Evolutionary conservation across 2,329 filamentous ascomycete genomes (phyloP).

Genomic region (Rhynchosporium graminicola): DNA sequence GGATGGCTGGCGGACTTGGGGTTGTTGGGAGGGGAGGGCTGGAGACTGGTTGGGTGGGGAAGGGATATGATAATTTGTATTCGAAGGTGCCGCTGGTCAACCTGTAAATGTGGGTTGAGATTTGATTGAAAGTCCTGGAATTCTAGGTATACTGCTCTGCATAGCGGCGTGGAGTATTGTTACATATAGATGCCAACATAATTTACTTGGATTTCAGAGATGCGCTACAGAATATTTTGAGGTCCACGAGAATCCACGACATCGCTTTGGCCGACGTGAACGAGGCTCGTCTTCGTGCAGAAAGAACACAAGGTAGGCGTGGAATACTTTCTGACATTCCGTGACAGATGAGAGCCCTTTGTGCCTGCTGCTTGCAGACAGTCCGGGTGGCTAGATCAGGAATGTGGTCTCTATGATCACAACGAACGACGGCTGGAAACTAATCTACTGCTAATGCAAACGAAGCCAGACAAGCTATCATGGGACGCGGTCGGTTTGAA

Average conservation of each 20-base stretch:
- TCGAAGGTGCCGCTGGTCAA: constrained; percentile 58
- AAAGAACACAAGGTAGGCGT: too few species aligned
- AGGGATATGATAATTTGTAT: constrained; percentile 63
- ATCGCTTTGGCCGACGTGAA: too few species aligned
- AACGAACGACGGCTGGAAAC: not conserved
- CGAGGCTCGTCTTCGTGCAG: too few species aligned
- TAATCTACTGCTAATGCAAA: not conserved
- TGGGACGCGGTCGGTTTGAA: too few species aligned
- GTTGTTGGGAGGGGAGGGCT: constrained; percentile 72
- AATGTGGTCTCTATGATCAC: not conserved
- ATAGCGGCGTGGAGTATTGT: not conserved
- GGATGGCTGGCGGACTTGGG: constrained; percentile 79
- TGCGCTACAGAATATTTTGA: too few species aligned
- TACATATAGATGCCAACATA: not conserved
- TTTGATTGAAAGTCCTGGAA: not conserved
- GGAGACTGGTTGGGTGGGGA: constrained; percentile 76
- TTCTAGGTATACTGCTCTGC: not conserved
- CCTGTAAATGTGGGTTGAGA: constrained; percentile 41
- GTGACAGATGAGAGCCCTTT: too few species aligned
- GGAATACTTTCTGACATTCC: too few species aligned
- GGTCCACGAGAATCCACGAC: too few species aligned
- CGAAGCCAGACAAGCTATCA: not conserved
- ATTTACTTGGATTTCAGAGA: too few species aligned
- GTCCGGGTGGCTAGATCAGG: not conserved
- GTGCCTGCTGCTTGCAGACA: too few species aligned